These are phyloP conservation scores for Sordariomycetes sp. DNA, from an alignment of 2,329 filamentous ascomycete genomes.

Conservation along the genomic window DNA sequence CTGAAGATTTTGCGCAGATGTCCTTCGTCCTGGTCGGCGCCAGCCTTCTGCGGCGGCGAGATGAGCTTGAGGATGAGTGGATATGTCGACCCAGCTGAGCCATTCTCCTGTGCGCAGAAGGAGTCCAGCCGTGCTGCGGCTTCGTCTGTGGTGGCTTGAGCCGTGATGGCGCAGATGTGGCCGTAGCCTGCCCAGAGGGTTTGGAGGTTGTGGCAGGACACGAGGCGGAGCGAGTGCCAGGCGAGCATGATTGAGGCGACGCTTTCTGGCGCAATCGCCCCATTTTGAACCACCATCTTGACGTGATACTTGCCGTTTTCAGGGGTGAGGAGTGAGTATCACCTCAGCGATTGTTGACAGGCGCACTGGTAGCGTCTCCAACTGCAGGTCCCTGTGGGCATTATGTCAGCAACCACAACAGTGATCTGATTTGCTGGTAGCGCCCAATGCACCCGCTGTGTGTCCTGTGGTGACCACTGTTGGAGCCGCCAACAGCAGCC, in stretches of 20 bases:
- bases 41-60: conserved; percentile 31
- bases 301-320: too few species aligned
- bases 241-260: conserved; percentile 30
- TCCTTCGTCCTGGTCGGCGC: conserved; percentile 35
- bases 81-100: conserved; percentile 13
- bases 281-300: conserved; percentile 2
- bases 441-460: too few species aligned
- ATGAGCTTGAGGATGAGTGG: conserved; percentile 52
- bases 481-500: too few species aligned
- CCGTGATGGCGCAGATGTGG: conserved; percentile 45
- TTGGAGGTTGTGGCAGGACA: conserved; percentile 28
- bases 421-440: too few species aligned
- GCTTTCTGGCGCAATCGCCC: conserved; percentile 12
- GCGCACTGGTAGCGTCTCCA: too few species aligned
- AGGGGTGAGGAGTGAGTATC: too few species aligned
- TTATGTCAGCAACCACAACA: too few species aligned
- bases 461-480: too few species aligned
- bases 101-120: conserved; percentile 2
- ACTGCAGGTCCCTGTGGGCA: too few species aligned
- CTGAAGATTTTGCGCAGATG: conserved; percentile 57
- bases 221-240: conserved; percentile 27
- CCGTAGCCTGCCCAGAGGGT: conserved; percentile 43
- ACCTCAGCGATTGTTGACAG: too few species aligned
- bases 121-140: conserved; percentile 5
- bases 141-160: conserved; percentile 19